Evolutionary conservation across 1,284 basidiomycete species (phyloP).

Genomic region (Takashimella tepidaria): DNA sequence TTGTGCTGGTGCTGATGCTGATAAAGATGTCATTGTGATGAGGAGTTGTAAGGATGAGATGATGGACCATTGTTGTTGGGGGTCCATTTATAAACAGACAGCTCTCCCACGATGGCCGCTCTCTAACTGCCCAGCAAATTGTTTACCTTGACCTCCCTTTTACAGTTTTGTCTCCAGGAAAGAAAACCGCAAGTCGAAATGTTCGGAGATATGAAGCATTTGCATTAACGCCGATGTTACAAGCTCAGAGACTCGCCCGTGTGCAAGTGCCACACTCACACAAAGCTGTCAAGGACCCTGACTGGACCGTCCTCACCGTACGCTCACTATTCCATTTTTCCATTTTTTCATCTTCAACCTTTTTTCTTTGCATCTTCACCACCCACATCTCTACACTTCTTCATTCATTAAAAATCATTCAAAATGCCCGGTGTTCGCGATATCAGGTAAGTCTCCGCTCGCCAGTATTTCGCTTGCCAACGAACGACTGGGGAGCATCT

Average conservation of each 20-base stretch:
- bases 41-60: too few species aligned
- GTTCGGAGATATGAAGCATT: background rate
- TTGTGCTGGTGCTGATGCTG: too few species aligned
- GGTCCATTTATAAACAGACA: background rate
- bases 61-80: too few species aligned
- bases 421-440: constrained; percentile 91
- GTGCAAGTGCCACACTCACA: background rate
- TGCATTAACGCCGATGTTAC: too few species aligned
- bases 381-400: background rate
- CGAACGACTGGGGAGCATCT: background rate
- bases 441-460: constrained; percentile 60
- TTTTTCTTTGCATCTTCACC: background rate
- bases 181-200: background rate
- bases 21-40: too few species aligned
- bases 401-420: constrained; percentile 26
- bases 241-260: too few species aligned
- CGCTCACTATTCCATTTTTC: background rate
- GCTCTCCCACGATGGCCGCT: constrained; percentile 10
- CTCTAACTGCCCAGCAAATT: background rate
- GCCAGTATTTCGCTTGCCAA: background rate
- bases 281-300: constrained; percentile 1
- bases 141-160: too few species aligned
- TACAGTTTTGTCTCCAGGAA: constrained; percentile 1
- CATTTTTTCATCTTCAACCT: background rate
- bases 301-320: background rate